A percentile compares a stretch with the other conserved stretches of the same genome.
Conservation (phyloP, 768 basidiomycete genomes). For the Auriscalpium vulgare region DNA sequence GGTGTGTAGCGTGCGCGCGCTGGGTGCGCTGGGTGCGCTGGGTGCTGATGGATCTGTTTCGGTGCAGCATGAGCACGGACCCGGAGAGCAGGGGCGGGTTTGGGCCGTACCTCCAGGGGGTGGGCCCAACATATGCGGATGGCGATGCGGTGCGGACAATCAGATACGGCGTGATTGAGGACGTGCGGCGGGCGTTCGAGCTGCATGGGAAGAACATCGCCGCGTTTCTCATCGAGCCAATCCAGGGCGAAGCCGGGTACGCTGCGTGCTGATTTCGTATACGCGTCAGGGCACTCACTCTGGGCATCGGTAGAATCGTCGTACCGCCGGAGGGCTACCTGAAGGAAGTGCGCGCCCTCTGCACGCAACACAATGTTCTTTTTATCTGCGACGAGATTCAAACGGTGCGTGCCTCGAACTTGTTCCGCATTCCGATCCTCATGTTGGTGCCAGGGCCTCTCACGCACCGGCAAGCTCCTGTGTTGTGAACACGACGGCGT, state of each 20-base stretch:
- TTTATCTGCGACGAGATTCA: constrained; percentile 98
- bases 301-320: constrained; percentile 55
- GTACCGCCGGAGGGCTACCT: constrained; percentile 90
- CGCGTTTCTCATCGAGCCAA: constrained; percentile 94
- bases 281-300: neutral
- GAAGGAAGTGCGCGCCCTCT: constrained; percentile 64
- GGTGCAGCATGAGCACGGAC: constrained; percentile 83
- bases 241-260: constrained; percentile 97
- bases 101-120: constrained; percentile 81
- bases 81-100: constrained; percentile 82
- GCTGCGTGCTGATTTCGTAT: constrained; percentile 16
- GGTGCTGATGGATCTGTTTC: neutral
- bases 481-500: constrained; percentile 82
- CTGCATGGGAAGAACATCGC: constrained; percentile 77
- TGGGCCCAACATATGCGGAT: constrained; percentile 72
- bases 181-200: constrained; percentile 76
- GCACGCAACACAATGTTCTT: constrained; percentile 90
- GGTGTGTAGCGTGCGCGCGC: constrained; percentile 28
- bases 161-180: constrained; percentile 76
- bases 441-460: constrained; percentile 53
- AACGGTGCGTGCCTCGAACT: constrained; percentile 44
- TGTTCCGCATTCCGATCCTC: neutral
- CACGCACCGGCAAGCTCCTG: constrained; percentile 91
- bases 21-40: neutral
- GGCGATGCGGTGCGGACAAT: constrained; percentile 49